Evolutionary conservation across 2,329 filamentous ascomycete genomes (phyloP).

Genomic region (Hymenoscyphus linearis): DNA sequence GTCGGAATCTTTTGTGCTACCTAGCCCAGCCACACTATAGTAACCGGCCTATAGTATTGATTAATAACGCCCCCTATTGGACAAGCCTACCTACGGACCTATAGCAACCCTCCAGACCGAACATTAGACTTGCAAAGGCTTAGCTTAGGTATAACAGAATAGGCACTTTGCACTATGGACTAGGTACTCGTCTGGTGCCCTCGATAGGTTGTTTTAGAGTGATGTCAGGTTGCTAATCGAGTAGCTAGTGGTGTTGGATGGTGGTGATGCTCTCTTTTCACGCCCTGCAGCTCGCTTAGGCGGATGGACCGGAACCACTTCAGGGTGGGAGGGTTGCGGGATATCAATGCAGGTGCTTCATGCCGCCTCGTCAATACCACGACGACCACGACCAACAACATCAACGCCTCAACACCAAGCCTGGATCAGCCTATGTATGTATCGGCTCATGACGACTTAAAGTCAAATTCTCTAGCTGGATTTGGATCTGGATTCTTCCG

Average conservation of each 20-base stretch:
- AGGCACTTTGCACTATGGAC: too few relatives aligned
- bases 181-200: too few relatives aligned
- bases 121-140: too few relatives aligned
- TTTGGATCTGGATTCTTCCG: too few relatives aligned
- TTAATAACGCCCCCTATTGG: too few relatives aligned
- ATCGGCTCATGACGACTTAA: neutral
- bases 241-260: neutral
- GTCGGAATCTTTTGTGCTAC: neutral
- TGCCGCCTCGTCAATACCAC: constrained; percentile 4
- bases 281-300: constrained; percentile 2
- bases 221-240: too few relatives aligned
- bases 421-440: neutral
- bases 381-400: neutral
- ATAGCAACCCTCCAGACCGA: too few relatives aligned
- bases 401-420: neutral
- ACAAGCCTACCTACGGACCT: too few relatives aligned
- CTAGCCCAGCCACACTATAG: constrained; percentile 9
- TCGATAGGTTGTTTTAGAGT: too few relatives aligned
- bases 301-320: neutral
- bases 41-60: constrained; percentile 6
- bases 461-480: neutral
- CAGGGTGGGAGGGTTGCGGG: neutral
- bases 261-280: neutral
- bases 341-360: neutral
- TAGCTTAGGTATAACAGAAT: too few relatives aligned